Base-by-base conservation (phyloP, 108 stramenopile species). In the Cyclostephanos tholiformis region DNA sequence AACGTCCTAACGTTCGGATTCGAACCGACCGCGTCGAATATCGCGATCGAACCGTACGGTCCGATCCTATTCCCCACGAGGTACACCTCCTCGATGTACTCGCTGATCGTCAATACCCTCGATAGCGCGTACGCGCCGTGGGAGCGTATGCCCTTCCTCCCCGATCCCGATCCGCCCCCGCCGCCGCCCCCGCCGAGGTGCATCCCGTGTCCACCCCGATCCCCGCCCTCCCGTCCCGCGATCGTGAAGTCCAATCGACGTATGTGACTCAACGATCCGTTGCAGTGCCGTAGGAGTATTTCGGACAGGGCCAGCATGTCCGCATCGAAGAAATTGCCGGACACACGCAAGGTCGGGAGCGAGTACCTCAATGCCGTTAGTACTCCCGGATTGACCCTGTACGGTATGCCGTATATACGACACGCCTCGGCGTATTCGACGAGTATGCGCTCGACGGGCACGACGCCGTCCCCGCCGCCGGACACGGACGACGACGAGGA, bases 271-370 rank as follows among this genome's bases (percentile, higher is more conserved):
- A 94, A 64, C 3, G 79, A 49, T 2, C 85, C 86, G 60, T 94
- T 94, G 69, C 76, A 78, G 51, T 94, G 88, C 4, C 75, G 66
- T n/a, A 91, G 50, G 39, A 94, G 57, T 0, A 94, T 41, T 67
- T 94, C 93, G 1, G 56, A 67, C 36, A 94, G 51, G 11, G 93
- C 89, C 58, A 94, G 35, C 89, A 91, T 89, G 77, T 94, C 93
- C 61, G 86, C 80, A 85, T 94, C 93, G 71, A 89, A 89, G 67
- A 91, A 94, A 39, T 59, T 27, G 50, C 88, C 90, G 1, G 80
- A 80, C 32, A 91, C 86, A 0, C 93, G 86, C 17, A 94, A 44
- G 5, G 86, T 74, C 10, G 93, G 90, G 12, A 89, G 55, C 17
- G 74, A 75, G 65, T 84, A 91, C 14, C 93, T 87, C 6, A 94